Evolutionary conservation across 257 asterid genomes (phyloP), one percentile per base, ranked within the genome.

Genomic region (Salvia hispanica): DNA sequence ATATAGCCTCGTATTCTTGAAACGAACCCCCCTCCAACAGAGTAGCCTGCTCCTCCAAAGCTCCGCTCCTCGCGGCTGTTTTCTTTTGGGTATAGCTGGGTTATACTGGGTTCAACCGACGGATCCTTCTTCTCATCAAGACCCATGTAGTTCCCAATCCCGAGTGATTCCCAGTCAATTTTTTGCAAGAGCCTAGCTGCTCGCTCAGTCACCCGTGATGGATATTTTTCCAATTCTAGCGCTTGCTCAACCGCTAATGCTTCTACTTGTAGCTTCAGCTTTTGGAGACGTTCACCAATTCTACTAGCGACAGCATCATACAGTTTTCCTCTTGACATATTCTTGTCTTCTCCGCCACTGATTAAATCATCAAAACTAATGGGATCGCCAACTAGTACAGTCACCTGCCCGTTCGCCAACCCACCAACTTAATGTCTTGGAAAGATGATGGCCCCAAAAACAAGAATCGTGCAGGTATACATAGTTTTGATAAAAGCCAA

Each of bases 331-430:
- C 92, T 82, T 7, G 92, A 73, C 18, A 82, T 53, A 11, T 74
- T 80, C 55, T 71, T 71, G 51, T 81, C 74, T 45, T 72, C 83
- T 45, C 73, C 88, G 8, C 70, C 73, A 7, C 58, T 43, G 46
- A 83, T 73, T 63, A 91, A 25, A 73, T 91, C 98, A 10, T 91
- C 92, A 48, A 91, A 89, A 56, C 64, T 58, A 53, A 91, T 89
- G 66, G 98, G 98, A 64, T 91, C 98, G 2, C 98, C 98, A 3
- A 91, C 80, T 11, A 91, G 92, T 50, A 91, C 84, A n/a, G 96
- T 87, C 80, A 91, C 96, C 98, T 91, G 83, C 56, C 52, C 18
- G 37, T 72, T 72, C 51, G 53, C 37, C 78, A 71, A 64, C 58
- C 8, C 33, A 62, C 39, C 39, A 61, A 31, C 50, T 9, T 31